Percentiles rank a stretch among this genome's conserved stretches.
Conservation (phyloP, 345 rosid species). For the Gossypium australe region DNA sequence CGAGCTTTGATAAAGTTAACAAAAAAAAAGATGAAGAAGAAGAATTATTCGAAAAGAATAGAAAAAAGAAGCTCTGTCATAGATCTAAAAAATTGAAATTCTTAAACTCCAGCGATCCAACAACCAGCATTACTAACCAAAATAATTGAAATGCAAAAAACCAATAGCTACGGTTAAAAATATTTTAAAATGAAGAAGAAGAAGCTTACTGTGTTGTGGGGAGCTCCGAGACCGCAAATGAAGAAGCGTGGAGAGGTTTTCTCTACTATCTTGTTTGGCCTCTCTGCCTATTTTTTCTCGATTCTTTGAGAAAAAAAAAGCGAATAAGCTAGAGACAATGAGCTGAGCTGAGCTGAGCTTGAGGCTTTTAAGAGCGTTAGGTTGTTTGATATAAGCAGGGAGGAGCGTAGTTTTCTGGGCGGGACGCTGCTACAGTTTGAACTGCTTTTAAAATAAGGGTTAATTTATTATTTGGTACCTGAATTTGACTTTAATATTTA, state of each 20-base stretch:
- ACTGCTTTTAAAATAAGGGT: slow-evolving; percentile 20
- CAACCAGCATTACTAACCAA: not conserved
- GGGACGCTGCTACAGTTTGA: slow-evolving; percentile 54
- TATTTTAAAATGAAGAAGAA: not conserved
- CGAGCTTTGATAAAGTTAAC: too few species aligned
- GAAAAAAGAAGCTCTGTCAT: slow-evolving; percentile 6
- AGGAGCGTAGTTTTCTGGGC: slow-evolving; percentile 43
- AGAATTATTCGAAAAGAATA: not conserved
- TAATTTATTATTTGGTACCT: not conserved
- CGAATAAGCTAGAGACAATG: not conserved
- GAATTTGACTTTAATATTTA: not conserved
- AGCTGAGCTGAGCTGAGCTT: not conserved
- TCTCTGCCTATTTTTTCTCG: not conserved
- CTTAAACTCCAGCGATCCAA: slow-evolving; percentile 15
- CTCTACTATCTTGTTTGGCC: not conserved
- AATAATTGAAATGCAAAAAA: not conserved
- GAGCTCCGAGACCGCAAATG: slow-evolving; percentile 28
- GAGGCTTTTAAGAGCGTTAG: slow-evolving; percentile 13
- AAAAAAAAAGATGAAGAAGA: too few species aligned
- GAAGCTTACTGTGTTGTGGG: slow-evolving; percentile 29
- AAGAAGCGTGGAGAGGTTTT: slow-evolving; percentile 8
- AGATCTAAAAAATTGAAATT: slow-evolving; percentile 26
- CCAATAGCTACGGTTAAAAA: not conserved
- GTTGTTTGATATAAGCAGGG: slow-evolving; percentile 14
- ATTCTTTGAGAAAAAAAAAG: not conserved